Percentiles rank a stretch among this genome's conserved stretches.
These are phyloP conservation scores for Coemansia sp. DNA, from an alignment of 192 early-diverging fungal species.

Conservation along the genomic window DNA sequence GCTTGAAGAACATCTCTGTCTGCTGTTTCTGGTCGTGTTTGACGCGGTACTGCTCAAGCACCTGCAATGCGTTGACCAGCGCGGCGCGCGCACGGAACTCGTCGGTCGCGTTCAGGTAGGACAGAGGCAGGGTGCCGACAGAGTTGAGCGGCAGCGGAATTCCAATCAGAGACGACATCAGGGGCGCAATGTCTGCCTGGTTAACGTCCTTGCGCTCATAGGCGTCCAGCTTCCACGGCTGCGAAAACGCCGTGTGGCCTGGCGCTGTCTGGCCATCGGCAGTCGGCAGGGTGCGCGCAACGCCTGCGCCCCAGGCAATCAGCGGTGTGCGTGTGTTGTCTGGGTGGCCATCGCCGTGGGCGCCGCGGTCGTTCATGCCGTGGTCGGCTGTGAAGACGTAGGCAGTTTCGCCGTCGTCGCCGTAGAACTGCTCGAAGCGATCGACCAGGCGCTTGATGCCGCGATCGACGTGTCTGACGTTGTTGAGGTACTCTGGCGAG, in stretches of 20 bases:
- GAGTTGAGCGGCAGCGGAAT: constrained; percentile 90
- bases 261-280: constrained; percentile 36
- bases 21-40: constrained; percentile 80
- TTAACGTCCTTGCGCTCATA: constrained; percentile 78
- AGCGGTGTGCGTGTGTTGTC: constrained; percentile 94
- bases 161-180: constrained; percentile 89
- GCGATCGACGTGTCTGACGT: constrained; percentile 80
- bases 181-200: constrained; percentile 94
- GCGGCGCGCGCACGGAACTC: constrained; percentile 75
- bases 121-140: constrained; percentile 84
- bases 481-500: constrained; percentile 83
- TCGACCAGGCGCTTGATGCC: constrained; percentile 71
- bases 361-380: constrained; percentile 92
- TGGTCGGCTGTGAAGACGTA: constrained; percentile 96
- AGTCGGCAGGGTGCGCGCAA: constrained; percentile 57
- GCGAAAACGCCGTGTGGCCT: constrained; percentile 79
- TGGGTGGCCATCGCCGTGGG: constrained; percentile 93
- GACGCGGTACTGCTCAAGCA: constrained; percentile 82
- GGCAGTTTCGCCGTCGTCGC: constrained; percentile 76
- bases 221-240: constrained; percentile 65
- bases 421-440: constrained; percentile 74
- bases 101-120: constrained; percentile 69
- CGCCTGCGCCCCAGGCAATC: constrained; percentile 92
- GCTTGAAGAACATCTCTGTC: constrained; percentile 78
- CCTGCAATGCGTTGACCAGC: constrained; percentile 80